These are phyloP conservation scores for Boletus subparvulus DNA, from an alignment of 768 basidiomycete genomes.

Conservation along the genomic window DNA sequence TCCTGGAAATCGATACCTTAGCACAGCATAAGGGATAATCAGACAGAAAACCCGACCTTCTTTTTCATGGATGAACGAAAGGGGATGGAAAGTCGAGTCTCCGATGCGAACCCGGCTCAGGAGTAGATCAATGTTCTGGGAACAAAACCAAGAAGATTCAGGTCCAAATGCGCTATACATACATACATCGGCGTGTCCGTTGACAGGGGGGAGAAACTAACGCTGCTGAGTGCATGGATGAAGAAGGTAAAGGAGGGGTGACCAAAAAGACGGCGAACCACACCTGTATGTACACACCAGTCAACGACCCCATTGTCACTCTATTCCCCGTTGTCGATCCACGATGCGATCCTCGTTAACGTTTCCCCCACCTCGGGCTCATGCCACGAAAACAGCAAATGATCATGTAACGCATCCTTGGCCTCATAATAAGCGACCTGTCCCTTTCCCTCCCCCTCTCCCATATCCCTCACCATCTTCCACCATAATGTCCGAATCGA, in stretches of 20 bases:
- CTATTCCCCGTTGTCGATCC: slow-evolving; percentile 32
- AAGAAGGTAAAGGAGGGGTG: too few relatives aligned
- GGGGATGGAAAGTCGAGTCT: too few relatives aligned
- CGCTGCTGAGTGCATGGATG: background rate
- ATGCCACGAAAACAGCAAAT: slow-evolving; percentile 48
- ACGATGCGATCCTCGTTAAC: slow-evolving; percentile 47
- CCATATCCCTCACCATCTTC: slow-evolving; percentile 54
- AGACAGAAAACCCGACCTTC: too few relatives aligned
- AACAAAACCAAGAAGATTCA: too few relatives aligned
- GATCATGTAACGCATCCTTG: slow-evolving; percentile 55
- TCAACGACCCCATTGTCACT: background rate
- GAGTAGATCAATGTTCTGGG: too few relatives aligned
- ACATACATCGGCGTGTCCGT: too few relatives aligned
- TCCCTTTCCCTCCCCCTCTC: slow-evolving; percentile 40
- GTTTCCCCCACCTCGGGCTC: slow-evolving; percentile 57
- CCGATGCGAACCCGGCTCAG: background rate
- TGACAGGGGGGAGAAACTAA: background rate
- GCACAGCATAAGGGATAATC: too few relatives aligned
- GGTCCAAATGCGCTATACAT: too few relatives aligned
- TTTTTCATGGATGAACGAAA: too few relatives aligned
- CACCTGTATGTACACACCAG: background rate
- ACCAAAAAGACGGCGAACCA: too few relatives aligned
- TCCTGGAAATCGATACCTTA: too few relatives aligned
- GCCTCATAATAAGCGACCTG: slow-evolving; percentile 48
- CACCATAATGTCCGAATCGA: slow-evolving; percentile 48